Base-by-base conservation (phyloP, 2,329 filamentous ascomycete species). In the Penicillium sp. region DNA sequence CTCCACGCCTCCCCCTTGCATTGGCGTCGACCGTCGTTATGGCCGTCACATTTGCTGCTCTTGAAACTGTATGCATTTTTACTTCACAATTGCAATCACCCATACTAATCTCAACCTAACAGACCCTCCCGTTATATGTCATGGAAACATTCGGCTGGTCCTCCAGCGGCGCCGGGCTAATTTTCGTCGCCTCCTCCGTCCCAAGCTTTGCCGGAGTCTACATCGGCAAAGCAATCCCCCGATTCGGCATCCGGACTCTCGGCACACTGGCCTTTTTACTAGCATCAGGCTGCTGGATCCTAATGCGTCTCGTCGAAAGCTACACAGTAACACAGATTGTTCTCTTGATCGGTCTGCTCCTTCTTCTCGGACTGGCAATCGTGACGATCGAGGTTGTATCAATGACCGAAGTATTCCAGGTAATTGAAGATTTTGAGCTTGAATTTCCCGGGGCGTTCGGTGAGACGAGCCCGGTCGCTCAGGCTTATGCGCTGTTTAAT, bases 371-470 rank as follows among this genome's bases (percentile, higher is more conserved):
- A 0, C 54, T 79, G 1, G 73, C 76, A 0, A 66, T 86, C 3
- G 75, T 78, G 0, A 69, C 86, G 1, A 75, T 78, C 0, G 78
- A 83, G 57, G 80, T 83, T 1, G 80, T 83, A 0, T 67, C 87
- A 6, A 86, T 88, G 80, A 84, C 85, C 0, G 87, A 89, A 69
- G 82, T 89, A 32, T 76, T 78, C 1, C 76, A 78, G 44, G 59
- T 60, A 1, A 50, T 63, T 0, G 75, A 76, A 32, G 73, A 72
- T 1, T 81, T 81, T 83, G 49, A 86, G 73, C 3, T 81, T 81
- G 58, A 78, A 81, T 54, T 83, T 78, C 56, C 79, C 79, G 27
- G 88, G 86, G 69, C 93, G 86, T 63, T 86, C 80, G 47, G 82
- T 1, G 54, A 60, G n/a, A 56, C 59, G 18, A 61, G 61, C 1